Evolutionary conservation across 2,329 filamentous ascomycete genomes (phyloP).

Genomic region (Penicillium sp.): DNA sequence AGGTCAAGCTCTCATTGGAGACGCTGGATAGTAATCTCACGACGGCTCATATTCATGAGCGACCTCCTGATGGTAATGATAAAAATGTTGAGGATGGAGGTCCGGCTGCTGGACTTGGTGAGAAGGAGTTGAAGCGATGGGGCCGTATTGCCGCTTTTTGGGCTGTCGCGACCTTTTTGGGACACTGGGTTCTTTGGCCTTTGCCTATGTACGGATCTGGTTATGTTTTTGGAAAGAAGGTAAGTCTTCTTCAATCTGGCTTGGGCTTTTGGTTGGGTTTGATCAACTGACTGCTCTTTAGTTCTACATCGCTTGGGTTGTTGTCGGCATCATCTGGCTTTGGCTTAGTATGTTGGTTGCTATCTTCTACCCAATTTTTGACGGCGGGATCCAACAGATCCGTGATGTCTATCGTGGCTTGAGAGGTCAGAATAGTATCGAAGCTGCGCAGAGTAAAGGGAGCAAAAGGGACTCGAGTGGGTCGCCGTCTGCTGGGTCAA

Average conservation of each 20-base stretch:
- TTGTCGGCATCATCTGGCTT: slow-evolving; percentile 54
- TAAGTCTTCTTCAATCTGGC: slow-evolving; percentile 4
- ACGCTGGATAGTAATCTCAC: slow-evolving; percentile 28
- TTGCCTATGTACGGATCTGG: slow-evolving; percentile 55
- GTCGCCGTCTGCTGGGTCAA: slow-evolving; percentile 1
- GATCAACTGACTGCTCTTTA: slow-evolving; percentile 14
- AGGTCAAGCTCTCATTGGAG: slow-evolving; percentile 32
- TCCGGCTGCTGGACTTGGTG: slow-evolving; percentile 24
- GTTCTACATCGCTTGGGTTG: slow-evolving; percentile 54
- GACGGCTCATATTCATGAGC: slow-evolving; percentile 11
- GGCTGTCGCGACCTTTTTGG: slow-evolving; percentile 52
- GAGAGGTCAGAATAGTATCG: not conserved
- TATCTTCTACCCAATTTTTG: slow-evolving; percentile 52
- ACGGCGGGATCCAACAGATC: slow-evolving; percentile 43
- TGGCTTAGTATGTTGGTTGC: slow-evolving; percentile 53
- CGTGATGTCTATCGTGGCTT: slow-evolving; percentile 19
- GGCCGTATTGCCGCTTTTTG: slow-evolving; percentile 48
- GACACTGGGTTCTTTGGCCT: slow-evolving; percentile 57
- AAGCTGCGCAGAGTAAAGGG: not conserved
- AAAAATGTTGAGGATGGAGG: slow-evolving; percentile 9
- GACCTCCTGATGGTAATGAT: not conserved
- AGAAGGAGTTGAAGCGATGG: slow-evolving; percentile 48
- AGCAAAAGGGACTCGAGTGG: not conserved
- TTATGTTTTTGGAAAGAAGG: slow-evolving; percentile 50
- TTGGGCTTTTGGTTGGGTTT: not conserved